phyloP scores from a whole-genome alignment of 345 rosid species.

The Toxicodendron radicans region DNA sequence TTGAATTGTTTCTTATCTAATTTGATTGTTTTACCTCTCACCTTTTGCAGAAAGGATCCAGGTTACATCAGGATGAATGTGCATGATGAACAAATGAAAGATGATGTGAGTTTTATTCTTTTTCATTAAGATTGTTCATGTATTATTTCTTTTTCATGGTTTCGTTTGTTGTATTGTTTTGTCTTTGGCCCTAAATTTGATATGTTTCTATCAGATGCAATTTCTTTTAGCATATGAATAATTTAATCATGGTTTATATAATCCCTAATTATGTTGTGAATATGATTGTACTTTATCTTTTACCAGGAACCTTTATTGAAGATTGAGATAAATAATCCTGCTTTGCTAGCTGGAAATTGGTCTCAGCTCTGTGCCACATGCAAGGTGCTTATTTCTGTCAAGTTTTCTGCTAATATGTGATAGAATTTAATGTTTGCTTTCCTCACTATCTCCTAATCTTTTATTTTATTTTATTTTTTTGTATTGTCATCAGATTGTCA shows the following conservation, averaged over 20 bases:
- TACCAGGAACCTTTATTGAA: constrained; percentile 84
- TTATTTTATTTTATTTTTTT: constrained; percentile 19
- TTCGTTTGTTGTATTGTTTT: neutral
- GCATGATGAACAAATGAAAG: constrained; percentile 84
- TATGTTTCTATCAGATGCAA: neutral
- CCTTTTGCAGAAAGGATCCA: constrained; percentile 81
- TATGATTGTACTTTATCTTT: constrained; percentile 17
- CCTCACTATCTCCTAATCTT: constrained; percentile 18
- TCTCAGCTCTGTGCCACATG: constrained; percentile 97
- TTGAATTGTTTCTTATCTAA: neutral
- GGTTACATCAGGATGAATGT: constrained; percentile 84
- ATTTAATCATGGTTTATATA: neutral
- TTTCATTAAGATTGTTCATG: neutral
- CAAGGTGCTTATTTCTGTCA: constrained; percentile 57
- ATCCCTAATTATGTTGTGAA: neutral
- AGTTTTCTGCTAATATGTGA: constrained; percentile 10
- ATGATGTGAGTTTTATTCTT: constrained; percentile 62
- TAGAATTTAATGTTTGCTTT: constrained; percentile 3
- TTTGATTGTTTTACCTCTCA: constrained; percentile 1
- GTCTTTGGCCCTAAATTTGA: neutral
- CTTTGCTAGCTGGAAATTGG: constrained; percentile 95
- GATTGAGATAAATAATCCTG: constrained; percentile 88
- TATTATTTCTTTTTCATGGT: neutral
- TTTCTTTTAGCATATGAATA: neutral
- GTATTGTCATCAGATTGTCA: constrained; percentile 61